Conservation (phyloP, 148 eudicot genomes). For the Silene latifolia region DNA sequence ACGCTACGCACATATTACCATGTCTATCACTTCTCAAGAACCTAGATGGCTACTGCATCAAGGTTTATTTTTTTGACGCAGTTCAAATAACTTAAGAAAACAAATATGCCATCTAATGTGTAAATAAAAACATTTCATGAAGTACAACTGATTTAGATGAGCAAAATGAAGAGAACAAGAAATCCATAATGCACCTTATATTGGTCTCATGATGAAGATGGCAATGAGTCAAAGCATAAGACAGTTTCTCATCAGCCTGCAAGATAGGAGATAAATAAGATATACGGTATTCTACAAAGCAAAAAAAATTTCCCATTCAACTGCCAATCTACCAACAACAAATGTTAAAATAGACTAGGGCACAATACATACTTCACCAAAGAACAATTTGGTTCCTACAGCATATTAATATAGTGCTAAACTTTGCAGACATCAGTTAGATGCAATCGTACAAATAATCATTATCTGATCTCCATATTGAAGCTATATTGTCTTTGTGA, state of each 20-base stretch:
- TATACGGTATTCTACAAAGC: neutral
- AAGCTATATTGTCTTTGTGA: neutral
- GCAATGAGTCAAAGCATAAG: constrained; percentile 86
- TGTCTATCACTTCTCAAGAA: neutral
- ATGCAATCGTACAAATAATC: neutral
- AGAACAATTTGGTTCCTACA: neutral
- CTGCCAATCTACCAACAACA: neutral
- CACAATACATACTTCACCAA: neutral
- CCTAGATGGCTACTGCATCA: neutral
- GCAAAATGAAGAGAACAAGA: constrained; percentile 4
- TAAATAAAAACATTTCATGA: neutral
- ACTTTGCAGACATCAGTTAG: neutral
- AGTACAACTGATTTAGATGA: neutral
- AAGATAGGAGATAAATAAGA: constrained; percentile 15
- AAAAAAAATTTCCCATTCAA: neutral
- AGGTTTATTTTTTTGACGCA: neutral
- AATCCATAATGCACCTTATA: constrained; percentile 48
- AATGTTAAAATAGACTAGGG: constrained; percentile 5
- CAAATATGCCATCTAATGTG: neutral
- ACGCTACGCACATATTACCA: neutral
- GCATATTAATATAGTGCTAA: neutral
- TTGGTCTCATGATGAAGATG: constrained; percentile 66
- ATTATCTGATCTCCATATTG: neutral
- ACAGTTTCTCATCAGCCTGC: constrained; percentile 90
- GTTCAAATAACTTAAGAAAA: neutral